Conservation (phyloP, 176 grass and related monocot genomes). For the Aegilops sharonensis region DNA sequence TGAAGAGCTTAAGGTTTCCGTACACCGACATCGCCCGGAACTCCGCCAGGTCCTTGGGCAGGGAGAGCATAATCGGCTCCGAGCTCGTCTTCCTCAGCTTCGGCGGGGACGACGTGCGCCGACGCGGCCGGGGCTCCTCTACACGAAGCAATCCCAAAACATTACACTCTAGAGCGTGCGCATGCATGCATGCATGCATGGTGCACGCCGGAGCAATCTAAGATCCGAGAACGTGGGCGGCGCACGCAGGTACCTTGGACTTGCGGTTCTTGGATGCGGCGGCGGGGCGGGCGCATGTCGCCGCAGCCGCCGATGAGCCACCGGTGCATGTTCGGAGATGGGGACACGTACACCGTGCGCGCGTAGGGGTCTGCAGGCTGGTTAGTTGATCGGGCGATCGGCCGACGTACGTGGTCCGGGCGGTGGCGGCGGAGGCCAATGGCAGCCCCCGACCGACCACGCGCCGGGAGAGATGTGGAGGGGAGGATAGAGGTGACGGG, state of each 20-base stretch:
- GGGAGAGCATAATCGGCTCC: slow-evolving; percentile 37
- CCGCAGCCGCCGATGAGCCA: slow-evolving; percentile 53
- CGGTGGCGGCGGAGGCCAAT: slow-evolving; percentile 36
- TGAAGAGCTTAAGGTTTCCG: slow-evolving; percentile 55
- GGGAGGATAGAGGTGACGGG: background rate
- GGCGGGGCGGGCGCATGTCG: slow-evolving; percentile 34
- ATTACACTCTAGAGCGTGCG: background rate
- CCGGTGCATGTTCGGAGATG: slow-evolving; percentile 29
- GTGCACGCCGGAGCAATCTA: background rate
- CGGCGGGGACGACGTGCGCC: background rate
- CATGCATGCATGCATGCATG: background rate
- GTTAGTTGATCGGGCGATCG: background rate
- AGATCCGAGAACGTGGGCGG: background rate
- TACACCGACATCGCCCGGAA: slow-evolving; percentile 56
- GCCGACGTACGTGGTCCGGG: background rate
- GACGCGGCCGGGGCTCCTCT: background rate
- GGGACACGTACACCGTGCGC: background rate
- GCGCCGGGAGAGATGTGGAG: background rate
- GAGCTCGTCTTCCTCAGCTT: slow-evolving; percentile 54
- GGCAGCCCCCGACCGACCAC: slow-evolving; percentile 49
- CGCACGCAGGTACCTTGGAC: slow-evolving; percentile 9
- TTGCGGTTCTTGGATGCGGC: background rate
- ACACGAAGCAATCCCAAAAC: background rate
- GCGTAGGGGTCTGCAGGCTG: background rate
- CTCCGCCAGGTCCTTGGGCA: slow-evolving; percentile 74